phyloP scores from a whole-genome alignment of 1,284 basidiomycete species.

The Macrocystidia cucumis region DNA sequence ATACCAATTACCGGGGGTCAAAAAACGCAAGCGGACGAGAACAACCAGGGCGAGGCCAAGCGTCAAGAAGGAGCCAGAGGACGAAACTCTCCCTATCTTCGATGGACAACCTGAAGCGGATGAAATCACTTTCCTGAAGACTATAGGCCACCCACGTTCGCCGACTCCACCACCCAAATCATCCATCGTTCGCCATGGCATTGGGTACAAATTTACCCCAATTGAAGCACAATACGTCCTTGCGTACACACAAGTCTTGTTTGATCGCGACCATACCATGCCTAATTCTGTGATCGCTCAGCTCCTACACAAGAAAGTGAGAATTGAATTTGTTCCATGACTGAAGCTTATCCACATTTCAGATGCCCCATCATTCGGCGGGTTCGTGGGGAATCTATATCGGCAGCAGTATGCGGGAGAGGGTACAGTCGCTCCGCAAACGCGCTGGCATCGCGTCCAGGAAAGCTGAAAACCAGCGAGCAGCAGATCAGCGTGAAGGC shows the following conservation, averaged over 20 bases:
- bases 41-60: conserved; percentile 1
- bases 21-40: conserved; percentile 11
- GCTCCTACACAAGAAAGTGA: conserved; percentile 21
- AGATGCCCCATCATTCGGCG: conserved; percentile 35
- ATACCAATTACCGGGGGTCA: conserved; percentile 16
- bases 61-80: too few species aligned
- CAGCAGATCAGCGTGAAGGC: conserved; percentile 6
- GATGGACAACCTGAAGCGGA: too few species aligned
- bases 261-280: conserved; percentile 20
- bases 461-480: conserved; percentile 11
- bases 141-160: conserved; percentile 18
- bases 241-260: conserved; percentile 22
- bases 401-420: conserved; percentile 9
- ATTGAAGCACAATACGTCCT: conserved; percentile 36
- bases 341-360: conserved; percentile 2
- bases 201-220: conserved; percentile 35
- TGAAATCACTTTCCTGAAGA: too few species aligned
- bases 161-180: conserved; percentile 36
- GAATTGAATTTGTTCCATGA: conserved; percentile 2
- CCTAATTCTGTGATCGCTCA: conserved; percentile 14
- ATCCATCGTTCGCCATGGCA: too few species aligned
- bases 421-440: conserved; percentile 23
- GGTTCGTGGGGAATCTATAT: conserved; percentile 29
- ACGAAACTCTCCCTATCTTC: too few species aligned
- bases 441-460: conserved; percentile 27